Evolutionary conservation across 2,329 filamentous ascomycete species (phyloP), one percentile per base, ranked within the genome.

Genomic region (Arthrinium puccinioides): DNA sequence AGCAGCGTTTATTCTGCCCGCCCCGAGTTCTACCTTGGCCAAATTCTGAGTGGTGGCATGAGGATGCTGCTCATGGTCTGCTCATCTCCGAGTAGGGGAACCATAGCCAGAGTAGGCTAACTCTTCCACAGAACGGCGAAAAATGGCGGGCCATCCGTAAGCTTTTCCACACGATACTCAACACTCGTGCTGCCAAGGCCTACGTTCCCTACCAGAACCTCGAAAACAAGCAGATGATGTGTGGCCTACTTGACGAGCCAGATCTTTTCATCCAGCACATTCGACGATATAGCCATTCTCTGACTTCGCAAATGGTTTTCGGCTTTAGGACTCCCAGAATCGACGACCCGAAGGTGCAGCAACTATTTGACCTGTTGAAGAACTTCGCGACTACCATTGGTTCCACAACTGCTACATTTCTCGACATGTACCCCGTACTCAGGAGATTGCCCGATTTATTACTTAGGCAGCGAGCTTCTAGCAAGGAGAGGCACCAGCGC

Each of bases 121-220:
- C 29, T 10, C 7, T 8, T 10, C 2, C 10, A 9, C 15, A 36
- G 33, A 21, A 62, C n/a, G 56, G 56, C 7, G 54, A 56, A 4
- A 50, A 39, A 21, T 63, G 56, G 59, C 50, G 57, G 9, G 52
- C 53, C 47, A 46, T 57, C 18, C 56, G 61, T 11, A 61, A 58
- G 36, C 52, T 64, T 45, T 46, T 64, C 4, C 70, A 74, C 46
- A 56, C 53, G 3, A 56, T 70, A 2, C 63, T 75, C 20, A 71
- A 73, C 43, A 51, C 69, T 36, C 63, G 56, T 0, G 59, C 62
- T 1, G 61, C 69, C 4, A 62, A 59, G 37, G 54, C 56, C 8
- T 79, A 79, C 40, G 61, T 76, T 3, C 63, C 68, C 2, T 77
- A 76, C 44, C 72, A 77, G 44, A 63, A 69, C 32, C 58, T 77